Percentiles rank a stretch among this genome's conserved stretches.
phyloP scores from a whole-genome alignment of 2,329 filamentous ascomycete species.

The Fusarium sarcochroum region DNA sequence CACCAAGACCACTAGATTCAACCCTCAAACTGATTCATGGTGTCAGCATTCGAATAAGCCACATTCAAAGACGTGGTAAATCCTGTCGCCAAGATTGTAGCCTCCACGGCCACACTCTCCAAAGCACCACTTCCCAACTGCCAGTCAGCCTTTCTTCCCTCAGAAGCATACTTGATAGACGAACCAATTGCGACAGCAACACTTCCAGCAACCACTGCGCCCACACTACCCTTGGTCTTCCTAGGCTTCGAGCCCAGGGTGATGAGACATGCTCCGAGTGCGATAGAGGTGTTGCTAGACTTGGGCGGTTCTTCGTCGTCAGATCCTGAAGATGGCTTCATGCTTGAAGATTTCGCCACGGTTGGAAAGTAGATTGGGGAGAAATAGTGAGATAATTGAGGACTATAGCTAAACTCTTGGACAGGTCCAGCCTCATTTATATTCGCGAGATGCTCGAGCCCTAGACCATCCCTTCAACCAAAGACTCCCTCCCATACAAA shows the following conservation, averaged over 20 bases:
- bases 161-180: background rate
- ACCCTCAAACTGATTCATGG: conserved; percentile 9
- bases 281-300: background rate
- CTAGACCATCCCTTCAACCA: background rate
- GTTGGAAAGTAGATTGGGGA: background rate
- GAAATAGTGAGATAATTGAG: background rate
- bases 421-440: background rate
- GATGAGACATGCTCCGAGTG: background rate
- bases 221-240: background rate
- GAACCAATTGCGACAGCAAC: background rate
- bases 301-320: background rate
- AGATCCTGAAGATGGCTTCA: background rate
- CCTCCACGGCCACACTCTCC: background rate
- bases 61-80: background rate
- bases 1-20: background rate
- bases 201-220: background rate
- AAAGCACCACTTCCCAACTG: background rate
- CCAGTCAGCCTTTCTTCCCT: background rate
- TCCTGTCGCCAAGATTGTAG: background rate
- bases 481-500: background rate
- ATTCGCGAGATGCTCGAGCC: background rate
- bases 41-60: conserved; percentile 2
- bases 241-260: conserved; percentile 2
- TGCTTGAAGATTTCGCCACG: background rate
- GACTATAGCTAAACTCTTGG: background rate